Evolutionary conservation across 1,284 basidiomycete genomes (phyloP).

Genomic region (Sporisorium graminicola): DNA sequence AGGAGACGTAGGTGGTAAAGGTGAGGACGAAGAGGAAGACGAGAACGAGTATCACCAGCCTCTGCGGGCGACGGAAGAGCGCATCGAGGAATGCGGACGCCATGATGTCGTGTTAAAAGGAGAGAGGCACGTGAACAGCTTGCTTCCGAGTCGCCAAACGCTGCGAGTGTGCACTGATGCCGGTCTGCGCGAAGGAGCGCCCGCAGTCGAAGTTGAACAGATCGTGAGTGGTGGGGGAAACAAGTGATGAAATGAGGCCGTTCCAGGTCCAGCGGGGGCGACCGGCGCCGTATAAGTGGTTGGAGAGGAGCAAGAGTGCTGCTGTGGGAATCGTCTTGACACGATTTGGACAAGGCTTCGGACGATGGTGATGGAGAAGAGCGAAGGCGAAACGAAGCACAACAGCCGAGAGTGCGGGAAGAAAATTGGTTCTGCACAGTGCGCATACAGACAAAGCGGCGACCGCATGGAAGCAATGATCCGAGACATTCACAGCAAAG

Average conservation of each 20-base stretch:
- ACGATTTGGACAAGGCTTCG: background rate
- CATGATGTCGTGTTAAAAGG: slow-evolving; percentile 16
- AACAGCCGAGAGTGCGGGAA: background rate
- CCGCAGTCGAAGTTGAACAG: background rate
- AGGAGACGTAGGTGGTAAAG: slow-evolving; percentile 58
- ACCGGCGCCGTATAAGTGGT: slow-evolving; percentile 17
- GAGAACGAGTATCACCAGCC: slow-evolving; percentile 55
- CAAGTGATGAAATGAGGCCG: slow-evolving; percentile 10
- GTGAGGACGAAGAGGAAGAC: slow-evolving; percentile 54
- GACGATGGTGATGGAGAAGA: background rate
- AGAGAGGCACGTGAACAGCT: background rate
- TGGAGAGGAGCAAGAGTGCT: background rate
- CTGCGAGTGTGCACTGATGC: background rate
- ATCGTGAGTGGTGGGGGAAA: background rate
- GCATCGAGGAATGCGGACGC: slow-evolving; percentile 52
- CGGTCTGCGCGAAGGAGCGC: background rate
- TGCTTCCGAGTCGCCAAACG: background rate
- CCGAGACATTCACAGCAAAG: background rate
- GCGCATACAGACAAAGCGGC: too few relatives aligned
- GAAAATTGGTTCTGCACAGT: background rate
- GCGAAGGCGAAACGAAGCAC: background rate
- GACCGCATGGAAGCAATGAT: background rate
- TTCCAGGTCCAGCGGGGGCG: too few relatives aligned
- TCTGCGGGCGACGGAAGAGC: slow-evolving; percentile 56
- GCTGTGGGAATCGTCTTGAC: background rate